Base-by-base conservation (phyloP, 345 rosid species). In the Mangifera indica region DNA sequence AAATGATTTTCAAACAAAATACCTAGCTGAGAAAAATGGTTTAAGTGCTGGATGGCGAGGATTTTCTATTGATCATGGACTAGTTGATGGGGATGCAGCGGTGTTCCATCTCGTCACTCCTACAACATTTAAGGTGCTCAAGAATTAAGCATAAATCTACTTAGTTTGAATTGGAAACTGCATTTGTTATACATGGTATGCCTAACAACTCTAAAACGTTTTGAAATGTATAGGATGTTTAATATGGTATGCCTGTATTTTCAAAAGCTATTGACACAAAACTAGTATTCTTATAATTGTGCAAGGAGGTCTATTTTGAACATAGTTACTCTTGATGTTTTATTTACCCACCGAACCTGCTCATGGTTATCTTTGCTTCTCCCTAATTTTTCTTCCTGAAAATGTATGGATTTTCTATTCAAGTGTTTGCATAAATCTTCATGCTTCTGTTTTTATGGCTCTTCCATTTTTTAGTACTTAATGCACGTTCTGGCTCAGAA, bases 1-100 rank as follows among this genome's bases (percentile, higher is more conserved):
- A 51, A 71, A 78, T 42, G 79, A 71, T 29, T 82, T 55, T 17
- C 53, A 65, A 60, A 70, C 89, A 2, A 84, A 84, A 54, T 86
- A 80, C 52, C 87, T 86, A 26, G 79, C 76, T 3, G 66, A 65
- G 9, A 83, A 82, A 71, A 80, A 66, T 44, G 84, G 84, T 29
- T 82, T 86, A 0, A 86, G 89, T 44, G 89, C 76, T 3, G 89
- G 89, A 15, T 86, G 89, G 89, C 81, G 85, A 78, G 86, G 84
- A 20, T 86, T 86, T 61, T 72, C 87, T 18, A 78, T 78, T 57
- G 86, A 77, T 44, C 87, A 84, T 18, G 71, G 79, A 22, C 74
- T 86, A 10, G 79, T 78, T 18, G 87, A 86, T 59, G 86, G 87
- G 59, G 89, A 83, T 74, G 81, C 80, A 0, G 4, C 80, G 24